Conservation (phyloP, 1,284 basidiomycete genomes). For the Veloboletus limbatus region DNA sequence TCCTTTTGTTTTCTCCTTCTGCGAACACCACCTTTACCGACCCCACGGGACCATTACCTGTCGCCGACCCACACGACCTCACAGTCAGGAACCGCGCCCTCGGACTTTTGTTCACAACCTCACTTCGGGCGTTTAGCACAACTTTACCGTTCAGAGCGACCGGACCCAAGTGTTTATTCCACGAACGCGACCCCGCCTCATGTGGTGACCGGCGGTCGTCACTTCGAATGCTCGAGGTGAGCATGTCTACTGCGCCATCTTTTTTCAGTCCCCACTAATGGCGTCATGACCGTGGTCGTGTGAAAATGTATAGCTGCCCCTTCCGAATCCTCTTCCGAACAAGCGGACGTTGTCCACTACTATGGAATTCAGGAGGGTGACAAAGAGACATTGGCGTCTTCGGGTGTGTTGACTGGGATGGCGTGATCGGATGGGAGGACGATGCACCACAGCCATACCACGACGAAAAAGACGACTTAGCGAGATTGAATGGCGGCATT, state of each 20-base stretch:
- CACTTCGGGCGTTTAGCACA: conserved; percentile 48
- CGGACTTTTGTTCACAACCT: conserved; percentile 50
- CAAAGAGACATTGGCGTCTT: conserved; percentile 53
- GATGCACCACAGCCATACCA: background rate
- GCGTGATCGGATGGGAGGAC: conserved; percentile 10
- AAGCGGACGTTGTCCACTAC: conserved; percentile 54
- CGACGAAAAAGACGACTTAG: background rate
- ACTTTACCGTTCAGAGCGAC: conserved; percentile 57
- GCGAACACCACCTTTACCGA: conserved; percentile 56
- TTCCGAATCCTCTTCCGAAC: conserved; percentile 42
- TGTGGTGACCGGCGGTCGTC: conserved; percentile 42
- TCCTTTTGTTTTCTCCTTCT: background rate
- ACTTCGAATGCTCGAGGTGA: conserved; percentile 55
- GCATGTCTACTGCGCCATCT: no score
- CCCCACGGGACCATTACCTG: conserved; percentile 43
- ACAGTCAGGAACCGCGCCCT: conserved; percentile 53
- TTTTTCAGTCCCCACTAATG: no score
- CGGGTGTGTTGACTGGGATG: conserved; percentile 53
- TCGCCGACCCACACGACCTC: conserved; percentile 42
- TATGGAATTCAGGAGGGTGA: conserved; percentile 56
- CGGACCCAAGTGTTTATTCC: conserved; percentile 56
- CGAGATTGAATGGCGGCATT: no score
- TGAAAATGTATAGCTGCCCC: conserved; percentile 43
- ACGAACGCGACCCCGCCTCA: conserved; percentile 36
- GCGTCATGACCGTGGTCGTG: background rate